Base-by-base conservation (phyloP, 2,329 filamentous ascomycete genomes). In the Didymella exigua region DNA sequence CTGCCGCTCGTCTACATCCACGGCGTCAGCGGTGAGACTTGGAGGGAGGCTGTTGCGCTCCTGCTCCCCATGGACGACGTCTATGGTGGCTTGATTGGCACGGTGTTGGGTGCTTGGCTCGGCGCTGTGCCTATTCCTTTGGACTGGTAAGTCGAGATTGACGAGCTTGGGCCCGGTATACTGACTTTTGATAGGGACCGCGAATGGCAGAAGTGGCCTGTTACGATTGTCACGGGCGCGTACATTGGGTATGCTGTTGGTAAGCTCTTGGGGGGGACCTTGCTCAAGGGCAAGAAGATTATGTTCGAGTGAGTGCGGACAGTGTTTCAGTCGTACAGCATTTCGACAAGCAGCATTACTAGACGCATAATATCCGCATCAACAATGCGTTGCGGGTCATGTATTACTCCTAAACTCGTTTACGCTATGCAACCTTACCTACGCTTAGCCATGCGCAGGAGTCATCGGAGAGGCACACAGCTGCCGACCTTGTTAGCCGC, bases 171-270 rank as follows among this genome's bases (percentile, higher is more conserved):
- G n/a, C 18, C 9, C 13, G 10, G 34, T 36, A 23, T 54, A 50
- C 59, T 63, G 58, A 66, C 49, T 13, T n/a, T 16, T 27, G 30
- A 4, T 60, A 84, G 82, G 83, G 95, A 99, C 74, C 87, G 95
- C n/a, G 92, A 96, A 66, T 99, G 95, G 95, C 95, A 99, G 84
- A 90, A 89, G 75, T 99, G 93, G 90, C 95, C 95, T 0, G 88
- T 98, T 42, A 99, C 95, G 0, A 89, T 99, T 54, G 77, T 98
- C 4, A 86, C 85, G 2, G 95, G 95, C 2, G 82, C 89, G 16
- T 98, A 96, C 75, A 76, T 85, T 5, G 95, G 95, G 1, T 92
- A 90, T 74, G 81, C 85, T 1, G 62, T 90, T 11, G 92, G 92
- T 1, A 88, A 89, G 70, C 68, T 85, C 50, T 61, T 86, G 2